Base-by-base conservation (phyloP, 257 asterid genomes). In the Lycium barbarum region DNA sequence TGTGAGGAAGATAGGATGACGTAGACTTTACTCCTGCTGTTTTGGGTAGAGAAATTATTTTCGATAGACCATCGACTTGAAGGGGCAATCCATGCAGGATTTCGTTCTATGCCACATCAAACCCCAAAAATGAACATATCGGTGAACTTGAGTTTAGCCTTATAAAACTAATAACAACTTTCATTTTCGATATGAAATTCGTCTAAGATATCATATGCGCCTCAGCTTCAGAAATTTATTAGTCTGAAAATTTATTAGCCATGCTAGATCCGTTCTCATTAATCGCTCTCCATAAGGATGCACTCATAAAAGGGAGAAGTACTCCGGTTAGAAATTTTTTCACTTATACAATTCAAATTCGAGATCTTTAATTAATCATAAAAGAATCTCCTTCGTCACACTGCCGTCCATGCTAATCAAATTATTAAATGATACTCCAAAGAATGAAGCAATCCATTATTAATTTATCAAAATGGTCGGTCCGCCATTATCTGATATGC, bases 351-450 rank as follows among this genome's bases (percentile, higher is more conserved):
- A 0, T 38, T 68, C 1, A 36, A 14, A 10, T 14, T 7, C 0
- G 0, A 66, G 7, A 68, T 36, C 3, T 36, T 2, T 66, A 4
- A 66, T 6, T 66, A 13, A 33, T 0, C 3, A 3, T 10, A 3
- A 53, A 53, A 0, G 0, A 1, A 26, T 5, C 0, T 65, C 10
- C 12, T 5, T 26, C 2, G 22, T 9, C 14, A 0, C 0, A 22
- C 1, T 3, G 22, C 2, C 20, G 0, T 3, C 1, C 36, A 1
- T 3, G 36, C 9, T 62, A 20, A 62, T 62, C 7, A 22, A 62
- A 62, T 62, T 62, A 22, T 40, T 40, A 40, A 40, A 40, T 40
- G 5, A 40, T 40, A 40, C 45, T 40, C 45, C 45, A 40, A 40
- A 40, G 45, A 40, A 40, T 40, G 45, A 40, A 40, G 45, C 45